A percentile compares a stretch with the other conserved stretches of the same genome.
Evolutionary conservation across 2,329 filamentous ascomycete genomes (phyloP).

Genomic region (Xylaria polymorpha): DNA sequence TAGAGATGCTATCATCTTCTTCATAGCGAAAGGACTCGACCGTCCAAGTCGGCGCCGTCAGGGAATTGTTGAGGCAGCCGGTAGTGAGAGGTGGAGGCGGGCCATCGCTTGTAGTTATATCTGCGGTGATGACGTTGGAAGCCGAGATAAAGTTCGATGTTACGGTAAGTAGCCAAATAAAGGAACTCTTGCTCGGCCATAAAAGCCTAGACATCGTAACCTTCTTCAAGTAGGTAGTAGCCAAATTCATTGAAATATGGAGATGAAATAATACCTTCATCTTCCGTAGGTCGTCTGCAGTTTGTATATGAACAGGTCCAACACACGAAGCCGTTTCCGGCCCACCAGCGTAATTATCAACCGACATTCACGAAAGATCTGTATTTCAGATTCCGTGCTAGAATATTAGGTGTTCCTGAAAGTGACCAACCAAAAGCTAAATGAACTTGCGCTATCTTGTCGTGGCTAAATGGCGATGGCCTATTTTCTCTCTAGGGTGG

Average conservation of each 20-base stretch:
- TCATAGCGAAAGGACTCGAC: slow-evolving; percentile 15
- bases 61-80: slow-evolving; percentile 15
- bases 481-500: background rate
- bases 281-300: background rate
- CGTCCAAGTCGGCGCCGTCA: slow-evolving; percentile 19
- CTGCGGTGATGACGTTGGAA: background rate
- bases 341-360: background rate
- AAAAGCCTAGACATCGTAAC: background rate
- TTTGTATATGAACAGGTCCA: background rate
- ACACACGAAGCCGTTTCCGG: background rate
- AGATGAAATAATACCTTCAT: background rate
- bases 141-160: background rate
- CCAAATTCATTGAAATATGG: background rate
- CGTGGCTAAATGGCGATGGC: slow-evolving; percentile 13
- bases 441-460: background rate
- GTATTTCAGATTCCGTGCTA: too few species aligned
- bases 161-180: background rate
- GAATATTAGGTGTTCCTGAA: background rate
- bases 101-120: background rate
- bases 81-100: slow-evolving; percentile 14
- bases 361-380: background rate
- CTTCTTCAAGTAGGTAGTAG: background rate
- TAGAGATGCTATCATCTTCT: background rate
- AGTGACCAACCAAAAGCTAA: background rate
- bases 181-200: background rate